phyloP scores from a whole-genome alignment of 2,329 filamentous ascomycete species.

The Mycocentrospora acerina region DNA sequence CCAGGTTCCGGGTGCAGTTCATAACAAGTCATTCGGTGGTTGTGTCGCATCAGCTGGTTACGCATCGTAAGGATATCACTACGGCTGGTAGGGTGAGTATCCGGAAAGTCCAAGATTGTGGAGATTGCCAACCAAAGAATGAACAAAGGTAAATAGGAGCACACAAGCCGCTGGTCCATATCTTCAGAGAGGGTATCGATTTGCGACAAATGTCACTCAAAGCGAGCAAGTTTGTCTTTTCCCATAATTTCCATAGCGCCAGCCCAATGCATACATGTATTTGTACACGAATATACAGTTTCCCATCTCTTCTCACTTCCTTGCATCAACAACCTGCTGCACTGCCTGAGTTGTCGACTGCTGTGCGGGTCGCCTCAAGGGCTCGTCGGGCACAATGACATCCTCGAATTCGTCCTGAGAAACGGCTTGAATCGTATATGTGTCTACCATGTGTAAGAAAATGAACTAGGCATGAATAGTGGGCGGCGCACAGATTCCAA shows the following conservation, averaged over 20 bases:
- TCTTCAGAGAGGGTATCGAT: too few species aligned
- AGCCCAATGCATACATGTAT: slow-evolving; percentile 30
- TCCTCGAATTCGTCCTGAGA: slow-evolving; percentile 97
- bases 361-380: slow-evolving; percentile 50
- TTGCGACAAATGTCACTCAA: slow-evolving; percentile 2
- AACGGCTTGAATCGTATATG: slow-evolving; percentile 77
- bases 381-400: slow-evolving; percentile 81
- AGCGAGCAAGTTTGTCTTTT: slow-evolving; percentile 16
- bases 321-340: slow-evolving; percentile 32
- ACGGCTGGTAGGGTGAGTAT: too few species aligned
- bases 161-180: too few species aligned
- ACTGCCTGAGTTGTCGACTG: slow-evolving; percentile 29
- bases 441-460: slow-evolving; percentile 50
- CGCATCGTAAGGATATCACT: too few species aligned
- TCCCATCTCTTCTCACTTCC: slow-evolving; percentile 19
- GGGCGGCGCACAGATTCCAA: slow-evolving; percentile 71
- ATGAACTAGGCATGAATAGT: not conserved
- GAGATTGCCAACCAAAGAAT: too few species aligned
- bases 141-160: too few species aligned
- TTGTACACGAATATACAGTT: slow-evolving; percentile 29
- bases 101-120: too few species aligned
- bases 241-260: slow-evolving; percentile 25
- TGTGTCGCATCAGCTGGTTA: too few species aligned
- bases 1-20: too few species aligned
- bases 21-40: too few species aligned